Base-by-base conservation (phyloP, 176 grass and related monocot species). In the Puccinellia tenuiflora region DNA sequence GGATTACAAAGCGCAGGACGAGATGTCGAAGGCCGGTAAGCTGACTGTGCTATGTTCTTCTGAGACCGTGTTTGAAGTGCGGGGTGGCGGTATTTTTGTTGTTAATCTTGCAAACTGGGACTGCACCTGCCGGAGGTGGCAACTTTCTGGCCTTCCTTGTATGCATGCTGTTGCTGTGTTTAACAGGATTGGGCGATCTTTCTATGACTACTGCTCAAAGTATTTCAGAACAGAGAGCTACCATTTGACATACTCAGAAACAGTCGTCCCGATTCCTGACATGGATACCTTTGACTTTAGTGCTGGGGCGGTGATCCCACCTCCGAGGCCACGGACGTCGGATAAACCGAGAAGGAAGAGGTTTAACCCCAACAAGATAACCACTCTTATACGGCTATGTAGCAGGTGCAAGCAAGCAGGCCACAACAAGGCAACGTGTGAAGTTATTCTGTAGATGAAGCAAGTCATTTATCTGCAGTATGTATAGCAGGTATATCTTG, bases 341-440 rank as follows among this genome's bases (percentile, higher is more conserved):
- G 95, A 93, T 43, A 90, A 91, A 70, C 95, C 95, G 39, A 91
- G 92, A 88, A 92, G 92, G 83, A 94, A 92, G 82, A 77, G 94
- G 25, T 81, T 97, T 76, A 97, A 97, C 78, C 92, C 88, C 43
- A 92, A 91, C 73, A 94, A 92, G 75, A 74, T 78, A 13, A 81
- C 80, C 13, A 94, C 88, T n/a, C 84, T 87, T 42, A n/a, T 97
- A 33, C 86, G 94, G 40, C 95, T 94, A 42, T 97, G 95, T 77
- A 94, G 92, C 84, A 92, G 92, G 90, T 97, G 95, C 74, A 94
- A 97, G 86, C 86, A 87, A 85, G 75, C 83, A 62, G 95, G 95
- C 22, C 95, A 97, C 87, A 97, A 97, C 29, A 97, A 97, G 64
- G 92, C 92, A 64, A 97, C 95, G n/a, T 97, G 95, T 59, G 92